A percentile compares a stretch with the other conserved stretches of the same genome.
Evolutionary conservation across 768 basidiomycete genomes (phyloP).

Genomic region (Lenzites betulinus): DNA sequence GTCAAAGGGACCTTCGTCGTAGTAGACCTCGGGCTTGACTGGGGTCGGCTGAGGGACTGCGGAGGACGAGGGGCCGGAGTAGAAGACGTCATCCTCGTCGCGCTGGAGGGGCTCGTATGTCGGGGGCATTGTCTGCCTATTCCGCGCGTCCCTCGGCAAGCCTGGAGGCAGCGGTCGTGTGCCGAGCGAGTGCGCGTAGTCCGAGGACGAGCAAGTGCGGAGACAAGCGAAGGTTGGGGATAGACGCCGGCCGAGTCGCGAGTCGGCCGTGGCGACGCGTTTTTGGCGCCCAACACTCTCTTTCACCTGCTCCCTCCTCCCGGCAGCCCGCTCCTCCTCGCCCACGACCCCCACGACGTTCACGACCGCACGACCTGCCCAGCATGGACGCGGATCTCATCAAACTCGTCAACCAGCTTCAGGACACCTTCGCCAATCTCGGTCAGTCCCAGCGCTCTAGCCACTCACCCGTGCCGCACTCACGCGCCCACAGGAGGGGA

Average conservation of each 20-base stretch:
- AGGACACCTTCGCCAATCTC: slow-evolving; percentile 88
- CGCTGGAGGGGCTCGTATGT: slow-evolving; percentile 14
- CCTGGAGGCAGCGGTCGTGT: too few species aligned
- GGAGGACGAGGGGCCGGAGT: slow-evolving; percentile 2
- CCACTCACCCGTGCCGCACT: slow-evolving; percentile 16
- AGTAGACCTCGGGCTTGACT: slow-evolving; percentile 47
- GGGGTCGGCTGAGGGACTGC: slow-evolving; percentile 1
- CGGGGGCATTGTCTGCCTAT: background rate
- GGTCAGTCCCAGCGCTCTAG: slow-evolving; percentile 50
- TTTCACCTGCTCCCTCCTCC: slow-evolving; percentile 5
- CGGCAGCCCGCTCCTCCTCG: background rate
- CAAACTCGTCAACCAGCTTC: slow-evolving; percentile 91
- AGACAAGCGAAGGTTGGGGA: background rate
- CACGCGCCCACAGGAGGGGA: slow-evolving; percentile 63
- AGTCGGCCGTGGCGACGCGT: slow-evolving; percentile 24
- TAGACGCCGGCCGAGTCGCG: slow-evolving; percentile 13
- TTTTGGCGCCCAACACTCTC: slow-evolving; percentile 14
- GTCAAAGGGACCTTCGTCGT: slow-evolving; percentile 77
- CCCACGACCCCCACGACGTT: slow-evolving; percentile 13
- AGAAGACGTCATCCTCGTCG: slow-evolving; percentile 14
- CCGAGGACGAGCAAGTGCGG: background rate
- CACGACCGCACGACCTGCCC: slow-evolving; percentile 7
- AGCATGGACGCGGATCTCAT: slow-evolving; percentile 94
- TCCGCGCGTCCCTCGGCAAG: slow-evolving; percentile 3
- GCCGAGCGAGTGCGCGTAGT: background rate